Percentiles rank a stretch among this genome's conserved stretches.
phyloP scores from a whole-genome alignment of 2,329 filamentous ascomycete genomes.

The Incumbomyces lentus region DNA sequence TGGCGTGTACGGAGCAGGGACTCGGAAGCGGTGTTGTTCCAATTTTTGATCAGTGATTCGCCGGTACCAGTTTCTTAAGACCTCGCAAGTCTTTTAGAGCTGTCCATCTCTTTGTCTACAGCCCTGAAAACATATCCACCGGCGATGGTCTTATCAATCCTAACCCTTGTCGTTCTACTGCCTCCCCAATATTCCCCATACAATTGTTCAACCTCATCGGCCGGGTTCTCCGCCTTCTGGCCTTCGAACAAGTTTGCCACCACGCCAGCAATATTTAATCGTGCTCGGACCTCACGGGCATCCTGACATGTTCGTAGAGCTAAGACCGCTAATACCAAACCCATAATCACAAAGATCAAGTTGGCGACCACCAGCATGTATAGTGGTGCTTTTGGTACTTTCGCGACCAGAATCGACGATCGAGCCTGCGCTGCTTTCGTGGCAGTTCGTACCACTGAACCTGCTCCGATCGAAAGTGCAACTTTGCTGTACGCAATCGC shows the following conservation, averaged over 20 bases:
- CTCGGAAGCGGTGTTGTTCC: too few species aligned
- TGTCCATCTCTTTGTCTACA: not conserved
- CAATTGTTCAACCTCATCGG: conserved; percentile 6
- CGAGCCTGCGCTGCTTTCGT: conserved; percentile 6
- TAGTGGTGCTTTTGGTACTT: conserved; percentile 10
- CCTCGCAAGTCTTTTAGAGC: too few species aligned
- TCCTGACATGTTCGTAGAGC: conserved; percentile 6
- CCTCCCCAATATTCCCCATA: conserved; percentile 9
- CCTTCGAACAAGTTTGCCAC: conserved; percentile 10
- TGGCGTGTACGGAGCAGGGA: too few species aligned
- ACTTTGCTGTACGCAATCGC: conserved; percentile 6
- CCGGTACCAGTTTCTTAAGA: too few species aligned
- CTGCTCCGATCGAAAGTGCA: conserved; percentile 6
- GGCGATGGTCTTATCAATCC: not conserved
- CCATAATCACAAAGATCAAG: conserved; percentile 9
- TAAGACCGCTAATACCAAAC: conserved; percentile 4
- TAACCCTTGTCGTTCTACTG: not conserved
- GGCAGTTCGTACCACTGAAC: conserved; percentile 1
- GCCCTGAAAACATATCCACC: conserved; percentile 1
- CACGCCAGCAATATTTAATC: conserved; percentile 10
- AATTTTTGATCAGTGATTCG: too few species aligned
- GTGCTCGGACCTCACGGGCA: conserved; percentile 8
- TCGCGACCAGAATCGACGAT: conserved; percentile 6
- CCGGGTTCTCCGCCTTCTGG: not conserved
- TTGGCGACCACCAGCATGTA: conserved; percentile 9